Base-by-base conservation (phyloP, 2,329 filamentous ascomycete genomes). In the Alternaria atra region DNA sequence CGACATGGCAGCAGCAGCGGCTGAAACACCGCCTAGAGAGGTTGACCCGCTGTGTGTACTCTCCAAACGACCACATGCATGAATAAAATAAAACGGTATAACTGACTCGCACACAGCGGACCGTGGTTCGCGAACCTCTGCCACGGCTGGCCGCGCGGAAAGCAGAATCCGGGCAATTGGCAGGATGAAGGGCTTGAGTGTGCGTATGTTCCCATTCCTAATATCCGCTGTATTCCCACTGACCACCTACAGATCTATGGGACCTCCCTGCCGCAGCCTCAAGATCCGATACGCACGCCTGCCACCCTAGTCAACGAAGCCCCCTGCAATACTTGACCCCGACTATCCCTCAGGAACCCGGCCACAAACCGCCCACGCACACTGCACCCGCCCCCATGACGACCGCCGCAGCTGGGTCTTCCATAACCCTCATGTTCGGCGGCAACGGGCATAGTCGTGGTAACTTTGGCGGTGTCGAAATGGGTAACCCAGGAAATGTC, bases 391-490 rank as follows among this genome's bases (percentile, higher is more conserved):
- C 69, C 3, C 65, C 60, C 1, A 73, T 72, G 68, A 66, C 65
- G 1, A 67, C 58, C 1, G 57, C 68, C 1, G 50, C 25, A 6
- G 59, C 70, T 1, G 70, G 70, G 4, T 51, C 54, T 1, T 54
- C 32, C 1, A 67, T 74, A 30, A 68, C 64, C 23, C 63, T 73
- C 23, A 67, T 71, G 67, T 73, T 69, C 17, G 71, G 71, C 10
- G 71, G 71, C 17, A 74, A 74, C 15, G 71, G 71, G 4, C 70
- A 73, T 44, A 58, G 59, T 0, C 68, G 71, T n/a, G 71, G 71
- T 7, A 51, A 58, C 17, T 73, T 69, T 20, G 71, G 71, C 10
- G 71, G 71, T 13, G 73, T 73, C 15, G 71, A 71, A 6, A 62
- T 62, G 9, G 68, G 70, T 6, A 46, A 71, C 27, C 51, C 64